Evolutionary conservation across 2,329 filamentous ascomycete species (phyloP), one percentile per base, ranked within the genome.

Genomic region (Pestalotiopsis sp.): DNA sequence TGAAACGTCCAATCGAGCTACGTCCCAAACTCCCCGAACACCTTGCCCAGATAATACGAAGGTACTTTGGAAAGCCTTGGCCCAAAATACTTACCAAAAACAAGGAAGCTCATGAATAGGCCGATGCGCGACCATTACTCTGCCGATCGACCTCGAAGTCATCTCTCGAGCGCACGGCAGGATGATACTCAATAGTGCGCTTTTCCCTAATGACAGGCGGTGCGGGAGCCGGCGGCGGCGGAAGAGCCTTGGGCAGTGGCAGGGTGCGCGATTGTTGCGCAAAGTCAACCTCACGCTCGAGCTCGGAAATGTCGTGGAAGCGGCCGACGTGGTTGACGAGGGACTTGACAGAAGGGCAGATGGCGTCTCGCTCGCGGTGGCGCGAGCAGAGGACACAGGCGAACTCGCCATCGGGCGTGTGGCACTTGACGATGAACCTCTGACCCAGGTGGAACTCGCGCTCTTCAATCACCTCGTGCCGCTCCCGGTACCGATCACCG

Each of bases 361-460:
- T 49, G 4, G 76, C 73, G 52, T 79, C 77, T 23, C 72, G 68
- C 17, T 76, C 74, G 14, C 76, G 69, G 36, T 75, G 63, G 20
- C 70, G 68, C 25, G 71, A 73, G 67, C 79, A 81, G 25, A 81
- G 69, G 45, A 74, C 78, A 65, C 80, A 81, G 3, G 79, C 77
- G 59, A 72, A 81, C 59, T 77, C 76, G 12, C 71, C 70, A 17
- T 74, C 72, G 20, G 74, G 72, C 3, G 77, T 78, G 68, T 81
- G 80, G 64, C 79, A 82, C 70, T 82, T 81, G 66, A 78, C 74
- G 11, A 81, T 69, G 65, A 82, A 82, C 23, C 79, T 75, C 67
- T 78, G 75, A 14, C 75, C 78, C 12, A 80, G 66, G 39, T 76
- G 70, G 69, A 78, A 79, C 25, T 73, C 72, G 65, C 75, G 72